Evolutionary conservation across 805 yeast species (phyloP), one percentile per base, ranked within the genome.

Genomic region (Wickerhamiella sergipiensis): DNA sequence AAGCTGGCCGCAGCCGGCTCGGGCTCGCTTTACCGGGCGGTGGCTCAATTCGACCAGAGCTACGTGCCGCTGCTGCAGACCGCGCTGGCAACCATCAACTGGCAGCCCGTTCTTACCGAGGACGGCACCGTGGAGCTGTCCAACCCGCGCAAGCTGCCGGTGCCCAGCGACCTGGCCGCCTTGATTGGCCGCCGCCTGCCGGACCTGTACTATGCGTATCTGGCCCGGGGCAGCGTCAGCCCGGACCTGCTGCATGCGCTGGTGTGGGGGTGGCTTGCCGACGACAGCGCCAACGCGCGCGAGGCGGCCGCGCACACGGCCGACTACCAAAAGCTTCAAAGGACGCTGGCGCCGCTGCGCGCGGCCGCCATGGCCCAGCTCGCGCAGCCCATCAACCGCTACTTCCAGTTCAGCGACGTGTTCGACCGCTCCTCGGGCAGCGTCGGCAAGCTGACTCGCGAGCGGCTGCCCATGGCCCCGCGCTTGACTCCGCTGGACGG

Each of bases 161-260:
- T 83, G 46, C 97, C 97, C 3, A 77, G 78, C 54, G 95, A 88
- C 64, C 70, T 85, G 12, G 92, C 85, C 63, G 88, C 81, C 45
- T 76, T 88, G 46, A 74, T 92, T 47, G 87, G 94, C 9, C 86
- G 84, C 64, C 77, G 89, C 61, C 71, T 92, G 48, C 94, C 97
- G 1, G 84, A 86, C 50, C 97, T 89, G 66, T 73, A 83, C 43
- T 82, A 78, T 60, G 88, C 82, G 63, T 92, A 87, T 65, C 79
- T 79, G 61, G 82, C 94, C 1, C 65, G 83, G 52, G 97, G 97
- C 1, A 63, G 89, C 22, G 68, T 83, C 12, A 77, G 81, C 7
- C 67, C 81, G 6, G 80, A 79, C 52, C 64, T 85, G 22, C 73
- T 83, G 43, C 83, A 82, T 55, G 77, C 87, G 0, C 71, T 89